Evolutionary conservation across 257 asterid genomes (phyloP).

Genomic region (Asclepias syriaca): DNA sequence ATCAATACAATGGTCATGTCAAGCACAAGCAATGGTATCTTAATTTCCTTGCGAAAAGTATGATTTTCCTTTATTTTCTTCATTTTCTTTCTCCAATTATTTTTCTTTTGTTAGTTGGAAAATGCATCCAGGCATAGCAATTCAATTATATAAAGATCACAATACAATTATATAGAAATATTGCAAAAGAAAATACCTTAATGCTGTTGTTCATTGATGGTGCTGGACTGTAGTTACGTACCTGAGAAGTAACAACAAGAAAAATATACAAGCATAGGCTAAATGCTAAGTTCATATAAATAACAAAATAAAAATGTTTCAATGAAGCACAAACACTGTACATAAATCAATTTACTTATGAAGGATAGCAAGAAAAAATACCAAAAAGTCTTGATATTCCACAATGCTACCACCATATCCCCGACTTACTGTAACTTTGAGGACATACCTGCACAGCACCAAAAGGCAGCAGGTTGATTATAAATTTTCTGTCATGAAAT

Average conservation of each 20-base stretch:
- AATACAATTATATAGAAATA: background rate
- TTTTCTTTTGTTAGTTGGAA: background rate
- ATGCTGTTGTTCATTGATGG: conserved; percentile 90
- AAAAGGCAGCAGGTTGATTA: background rate
- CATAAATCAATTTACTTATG: background rate
- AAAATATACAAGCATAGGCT: conserved; percentile 11
- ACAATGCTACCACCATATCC: conserved; percentile 96
- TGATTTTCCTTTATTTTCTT: background rate
- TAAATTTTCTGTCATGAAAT: background rate
- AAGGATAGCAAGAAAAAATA: conserved; percentile 24
- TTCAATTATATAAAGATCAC: background rate
- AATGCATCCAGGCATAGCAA: background rate
- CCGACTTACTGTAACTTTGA: conserved; percentile 81
- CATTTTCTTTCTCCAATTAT: background rate
- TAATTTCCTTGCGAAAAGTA: background rate
- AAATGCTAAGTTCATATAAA: conserved; percentile 1
- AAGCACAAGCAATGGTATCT: background rate
- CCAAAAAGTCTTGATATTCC: conserved; percentile 93
- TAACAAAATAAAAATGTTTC: background rate
- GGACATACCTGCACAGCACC: conserved; percentile 67
- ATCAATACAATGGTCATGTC: background rate
- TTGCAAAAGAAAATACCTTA: conserved; percentile 47
- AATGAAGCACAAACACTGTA: background rate
- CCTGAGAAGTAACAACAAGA: conserved; percentile 44
- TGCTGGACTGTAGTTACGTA: conserved; percentile 64